Conservation (phyloP, 2,329 filamentous ascomycete genomes). For the Colletotrichum lentis region DNA sequence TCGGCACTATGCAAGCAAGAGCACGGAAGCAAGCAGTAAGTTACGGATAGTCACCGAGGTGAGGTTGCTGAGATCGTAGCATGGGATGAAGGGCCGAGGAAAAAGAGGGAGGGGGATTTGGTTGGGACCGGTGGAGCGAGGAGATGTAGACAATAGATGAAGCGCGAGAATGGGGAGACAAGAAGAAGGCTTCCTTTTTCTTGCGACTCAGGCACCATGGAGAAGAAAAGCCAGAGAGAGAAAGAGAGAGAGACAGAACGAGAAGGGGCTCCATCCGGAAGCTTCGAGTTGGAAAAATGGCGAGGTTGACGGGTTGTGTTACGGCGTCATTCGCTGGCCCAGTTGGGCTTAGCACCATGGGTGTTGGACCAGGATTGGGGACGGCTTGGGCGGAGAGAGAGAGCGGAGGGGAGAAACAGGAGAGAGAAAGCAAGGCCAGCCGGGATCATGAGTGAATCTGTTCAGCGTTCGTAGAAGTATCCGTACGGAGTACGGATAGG, state of each 20-base stretch:
- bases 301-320: constrained; percentile 37
- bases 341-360: constrained; percentile 31
- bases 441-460: constrained; percentile 11
- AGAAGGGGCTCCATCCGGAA: not conserved
- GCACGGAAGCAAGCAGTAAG: constrained; percentile 25
- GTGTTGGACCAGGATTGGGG: constrained; percentile 28
- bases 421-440: constrained; percentile 15
- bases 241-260: constrained; percentile 1
- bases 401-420: no score
- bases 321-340: constrained; percentile 34
- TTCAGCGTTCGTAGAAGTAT: no score
- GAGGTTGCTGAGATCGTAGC: constrained; percentile 13
- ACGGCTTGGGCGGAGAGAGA: constrained; percentile 26
- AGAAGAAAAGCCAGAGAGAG: constrained; percentile 1
- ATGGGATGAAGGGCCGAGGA: not conserved
- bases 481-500: no score
- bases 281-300: constrained; percentile 32
- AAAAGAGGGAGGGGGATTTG: not conserved
- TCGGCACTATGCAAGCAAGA: constrained; percentile 28
- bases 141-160: constrained; percentile 19
- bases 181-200: constrained; percentile 16
- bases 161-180: not conserved
- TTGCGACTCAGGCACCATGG: constrained; percentile 42
- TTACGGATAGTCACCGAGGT: constrained; percentile 30
- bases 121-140: not conserved